phyloP scores from a whole-genome alignment of 1,284 basidiomycete genomes.

The Pseudozyma pruni region DNA sequence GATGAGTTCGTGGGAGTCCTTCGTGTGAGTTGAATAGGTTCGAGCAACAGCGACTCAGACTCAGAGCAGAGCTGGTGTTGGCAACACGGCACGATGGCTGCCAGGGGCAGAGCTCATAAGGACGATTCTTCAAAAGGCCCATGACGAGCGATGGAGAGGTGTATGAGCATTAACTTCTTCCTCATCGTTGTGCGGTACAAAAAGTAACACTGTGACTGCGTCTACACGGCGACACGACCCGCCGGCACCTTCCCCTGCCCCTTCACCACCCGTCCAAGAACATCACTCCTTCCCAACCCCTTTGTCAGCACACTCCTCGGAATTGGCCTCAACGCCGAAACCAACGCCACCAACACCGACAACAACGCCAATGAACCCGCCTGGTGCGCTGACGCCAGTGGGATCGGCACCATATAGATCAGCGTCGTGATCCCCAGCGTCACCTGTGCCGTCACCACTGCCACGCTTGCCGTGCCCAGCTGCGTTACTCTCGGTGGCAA shows the following conservation, averaged over 20 bases:
- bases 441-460: conserved; percentile 86
- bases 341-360: conserved; percentile 20
- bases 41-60: no score
- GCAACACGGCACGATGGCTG: no score
- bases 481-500: conserved; percentile 78
- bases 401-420: conserved; percentile 91
- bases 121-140: no score
- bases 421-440: conserved; percentile 90
- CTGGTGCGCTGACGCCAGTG: conserved; percentile 91
- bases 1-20: no score
- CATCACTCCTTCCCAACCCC: neutral
- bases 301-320: conserved; percentile 9
- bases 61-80: no score
- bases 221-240: neutral
- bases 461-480: conserved; percentile 78
- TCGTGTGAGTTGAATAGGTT: no score
- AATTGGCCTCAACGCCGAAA: conserved; percentile 30
- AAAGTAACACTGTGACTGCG: no score
- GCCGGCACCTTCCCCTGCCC: neutral
- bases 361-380: conserved; percentile 90
- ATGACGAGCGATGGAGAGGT: neutral
- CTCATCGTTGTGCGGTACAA: no score
- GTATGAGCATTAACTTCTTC: neutral
- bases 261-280: conserved; percentile 17
- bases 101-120: no score